Percentiles rank a stretch among this genome's conserved stretches.
These are phyloP conservation scores for Lasiosphaeria hispida DNA, from an alignment of 495 filamentous ascomycete genomes.

Conservation along the genomic window DNA sequence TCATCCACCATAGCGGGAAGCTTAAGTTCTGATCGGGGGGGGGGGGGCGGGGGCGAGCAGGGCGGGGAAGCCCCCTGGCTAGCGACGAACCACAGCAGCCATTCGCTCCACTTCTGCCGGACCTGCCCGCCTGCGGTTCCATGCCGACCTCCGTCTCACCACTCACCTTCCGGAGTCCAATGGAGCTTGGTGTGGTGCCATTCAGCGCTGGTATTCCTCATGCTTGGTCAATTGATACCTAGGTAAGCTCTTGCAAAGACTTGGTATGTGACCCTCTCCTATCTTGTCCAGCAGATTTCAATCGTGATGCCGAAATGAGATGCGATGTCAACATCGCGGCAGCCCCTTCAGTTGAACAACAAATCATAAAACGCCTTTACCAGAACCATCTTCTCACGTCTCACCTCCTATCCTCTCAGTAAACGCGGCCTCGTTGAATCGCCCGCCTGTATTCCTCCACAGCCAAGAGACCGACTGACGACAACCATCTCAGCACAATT, in stretches of 20 bases:
- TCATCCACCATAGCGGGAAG: background rate
- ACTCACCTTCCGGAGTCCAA: background rate
- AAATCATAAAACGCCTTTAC: background rate
- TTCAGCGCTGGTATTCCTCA: too few relatives aligned
- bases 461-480: slow-evolving; percentile 16
- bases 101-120: too few relatives aligned
- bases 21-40: background rate
- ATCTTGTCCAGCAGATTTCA: too few relatives aligned
- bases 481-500: background rate
- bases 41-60: too few relatives aligned
- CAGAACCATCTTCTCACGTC: slow-evolving; percentile 29
- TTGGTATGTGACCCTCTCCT: too few relatives aligned
- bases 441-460: slow-evolving; percentile 40
- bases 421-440: slow-evolving; percentile 43
- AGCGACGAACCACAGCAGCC: background rate
- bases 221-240: too few relatives aligned
- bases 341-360: background rate
- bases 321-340: too few relatives aligned
- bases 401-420: slow-evolving; percentile 52
- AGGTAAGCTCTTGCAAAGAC: too few relatives aligned
- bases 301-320: too few relatives aligned
- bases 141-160: too few relatives aligned
- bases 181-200: background rate
- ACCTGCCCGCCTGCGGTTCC: too few relatives aligned
- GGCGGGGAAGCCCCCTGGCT: background rate